A percentile compares a stretch with the other conserved stretches of the same genome.
phyloP scores from a whole-genome alignment of 306 rosid genomes.

The Trichosanthes truncata region DNA sequence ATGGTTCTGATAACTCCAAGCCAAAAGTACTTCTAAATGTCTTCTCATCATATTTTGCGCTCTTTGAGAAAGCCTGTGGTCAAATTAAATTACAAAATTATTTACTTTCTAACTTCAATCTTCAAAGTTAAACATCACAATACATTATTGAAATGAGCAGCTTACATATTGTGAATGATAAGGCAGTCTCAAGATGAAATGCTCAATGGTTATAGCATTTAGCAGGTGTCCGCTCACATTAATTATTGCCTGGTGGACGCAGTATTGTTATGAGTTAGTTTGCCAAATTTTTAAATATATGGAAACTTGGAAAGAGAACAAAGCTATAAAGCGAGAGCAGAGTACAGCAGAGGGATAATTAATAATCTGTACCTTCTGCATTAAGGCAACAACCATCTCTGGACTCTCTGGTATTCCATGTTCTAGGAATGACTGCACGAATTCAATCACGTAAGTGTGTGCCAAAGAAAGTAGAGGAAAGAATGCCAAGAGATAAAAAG shows the following conservation, averaged over 20 bases:
- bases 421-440: slow-evolving; percentile 64
- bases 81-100: background rate
- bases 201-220: slow-evolving; percentile 76
- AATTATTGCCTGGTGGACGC: slow-evolving; percentile 49
- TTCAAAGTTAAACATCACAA: background rate
- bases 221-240: slow-evolving; percentile 76
- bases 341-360: background rate
- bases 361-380: slow-evolving; percentile 51
- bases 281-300: background rate
- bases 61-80: slow-evolving; percentile 48
- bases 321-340: background rate
- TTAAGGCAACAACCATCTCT: slow-evolving; percentile 52
- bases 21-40: slow-evolving; percentile 58
- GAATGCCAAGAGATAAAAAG: background rate
- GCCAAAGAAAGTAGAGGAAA: background rate
- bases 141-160: slow-evolving; percentile 18
- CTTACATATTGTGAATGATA: slow-evolving; percentile 86
- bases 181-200: slow-evolving; percentile 87
- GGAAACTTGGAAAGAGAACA: background rate
- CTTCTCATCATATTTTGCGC: slow-evolving; percentile 56
- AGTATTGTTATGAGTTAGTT: slow-evolving; percentile 1
- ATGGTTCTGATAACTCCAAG: slow-evolving; percentile 86
- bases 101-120: background rate
- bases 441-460: background rate
- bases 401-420: slow-evolving; percentile 79